Evolutionary conservation across 805 yeast genomes (phyloP).

Genomic region (Metschnikowia colocasiae): DNA sequence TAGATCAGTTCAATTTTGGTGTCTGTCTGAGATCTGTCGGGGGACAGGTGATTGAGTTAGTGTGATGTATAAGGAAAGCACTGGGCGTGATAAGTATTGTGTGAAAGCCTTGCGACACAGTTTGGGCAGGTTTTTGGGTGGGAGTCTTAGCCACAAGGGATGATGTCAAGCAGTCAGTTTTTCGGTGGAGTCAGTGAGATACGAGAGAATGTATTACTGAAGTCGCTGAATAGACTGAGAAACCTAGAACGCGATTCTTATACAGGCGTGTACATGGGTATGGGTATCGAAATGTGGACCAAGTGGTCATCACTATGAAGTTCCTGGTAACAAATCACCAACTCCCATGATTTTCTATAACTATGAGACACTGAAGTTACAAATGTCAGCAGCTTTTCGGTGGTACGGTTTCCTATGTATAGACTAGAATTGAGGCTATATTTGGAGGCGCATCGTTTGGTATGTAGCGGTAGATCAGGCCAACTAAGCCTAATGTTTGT

Average conservation of each 20-base stretch:
- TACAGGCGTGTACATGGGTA: slow-evolving; percentile 3
- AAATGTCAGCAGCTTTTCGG: neutral
- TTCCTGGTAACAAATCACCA: too few relatives aligned
- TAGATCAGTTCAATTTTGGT: neutral
- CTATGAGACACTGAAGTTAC: neutral
- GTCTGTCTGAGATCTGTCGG: neutral
- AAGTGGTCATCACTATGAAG: neutral
- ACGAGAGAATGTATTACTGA: neutral
- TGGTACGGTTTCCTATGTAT: neutral
- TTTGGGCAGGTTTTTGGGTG: neutral
- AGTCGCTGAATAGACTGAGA: neutral
- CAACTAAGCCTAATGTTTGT: neutral
- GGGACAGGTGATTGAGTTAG: neutral
- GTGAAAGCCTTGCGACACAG: neutral
- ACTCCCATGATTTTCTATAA: neutral
- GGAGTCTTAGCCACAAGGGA: neutral
- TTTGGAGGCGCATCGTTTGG: neutral
- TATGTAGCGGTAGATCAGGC: neutral
- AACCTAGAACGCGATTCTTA: slow-evolving; percentile 3
- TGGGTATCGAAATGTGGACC: neutral
- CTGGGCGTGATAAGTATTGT: neutral
- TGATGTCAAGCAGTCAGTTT: neutral
- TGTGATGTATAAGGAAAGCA: neutral
- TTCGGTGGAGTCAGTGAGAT: too few relatives aligned
- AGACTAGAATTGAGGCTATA: neutral